A percentile compares a stretch with the other conserved stretches of the same genome.
Evolutionary conservation across 305 asterid species (phyloP).

Genomic region (Solanum aculeatissimum): DNA sequence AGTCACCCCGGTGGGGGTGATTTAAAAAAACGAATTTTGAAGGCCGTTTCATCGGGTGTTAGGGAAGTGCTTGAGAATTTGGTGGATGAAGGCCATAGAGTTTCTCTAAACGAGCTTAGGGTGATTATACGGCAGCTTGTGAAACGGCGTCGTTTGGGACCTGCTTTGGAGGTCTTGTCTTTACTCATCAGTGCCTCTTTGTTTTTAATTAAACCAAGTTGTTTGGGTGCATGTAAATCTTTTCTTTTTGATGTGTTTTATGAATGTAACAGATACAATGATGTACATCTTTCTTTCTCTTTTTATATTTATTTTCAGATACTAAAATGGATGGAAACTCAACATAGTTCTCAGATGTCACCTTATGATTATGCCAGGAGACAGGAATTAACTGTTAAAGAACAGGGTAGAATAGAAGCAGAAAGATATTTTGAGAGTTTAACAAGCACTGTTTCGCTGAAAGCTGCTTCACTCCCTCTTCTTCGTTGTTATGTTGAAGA

Average conservation of each 20-base stretch:
- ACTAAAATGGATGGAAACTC: slow-evolving; percentile 21
- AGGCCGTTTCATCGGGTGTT: background rate
- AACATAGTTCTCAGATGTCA: slow-evolving; percentile 1
- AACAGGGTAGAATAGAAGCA: slow-evolving; percentile 7
- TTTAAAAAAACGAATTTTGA: background rate
- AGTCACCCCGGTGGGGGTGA: background rate
- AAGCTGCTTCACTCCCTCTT: slow-evolving; percentile 25
- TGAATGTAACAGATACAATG: background rate
- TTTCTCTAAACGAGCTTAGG: slow-evolving; percentile 17
- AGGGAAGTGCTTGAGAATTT: slow-evolving; percentile 19
- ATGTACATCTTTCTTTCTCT: background rate
- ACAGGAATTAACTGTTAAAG: slow-evolving; percentile 16
- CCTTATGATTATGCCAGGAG: slow-evolving; percentile 13
- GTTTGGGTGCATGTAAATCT: background rate
- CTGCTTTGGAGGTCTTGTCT: slow-evolving; percentile 18
- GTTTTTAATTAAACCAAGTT: background rate
- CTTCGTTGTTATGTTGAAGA: slow-evolving; percentile 20
- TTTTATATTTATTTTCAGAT: background rate
- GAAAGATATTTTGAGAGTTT: slow-evolving; percentile 21
- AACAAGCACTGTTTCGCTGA: slow-evolving; percentile 9
- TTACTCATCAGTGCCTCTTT: background rate
- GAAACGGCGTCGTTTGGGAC: slow-evolving; percentile 9
- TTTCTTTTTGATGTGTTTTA: too few species aligned
- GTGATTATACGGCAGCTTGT: slow-evolving; percentile 2
- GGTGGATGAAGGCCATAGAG: slow-evolving; percentile 16